These are phyloP conservation scores for Ustilago trichophora DNA, from an alignment of 1,284 basidiomycete genomes.

Conservation along the genomic window DNA sequence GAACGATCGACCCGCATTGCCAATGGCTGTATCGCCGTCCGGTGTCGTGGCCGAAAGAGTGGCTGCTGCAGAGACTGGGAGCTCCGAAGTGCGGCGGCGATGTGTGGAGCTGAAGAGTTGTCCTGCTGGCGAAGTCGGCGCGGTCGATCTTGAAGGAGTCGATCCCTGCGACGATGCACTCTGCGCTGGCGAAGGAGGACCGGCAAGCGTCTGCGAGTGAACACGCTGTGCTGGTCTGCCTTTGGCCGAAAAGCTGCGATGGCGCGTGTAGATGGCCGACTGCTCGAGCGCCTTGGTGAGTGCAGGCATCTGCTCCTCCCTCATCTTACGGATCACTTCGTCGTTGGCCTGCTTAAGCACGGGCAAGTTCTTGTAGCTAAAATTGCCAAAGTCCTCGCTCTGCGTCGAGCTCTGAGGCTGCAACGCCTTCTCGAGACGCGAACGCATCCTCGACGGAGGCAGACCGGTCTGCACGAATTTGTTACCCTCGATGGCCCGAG, in stretches of 20 bases:
- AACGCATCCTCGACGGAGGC: constrained; percentile 61
- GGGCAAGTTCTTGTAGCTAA: constrained; percentile 97
- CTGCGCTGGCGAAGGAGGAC: constrained; percentile 79
- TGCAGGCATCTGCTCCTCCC: constrained; percentile 66
- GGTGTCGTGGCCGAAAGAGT: constrained; percentile 11
- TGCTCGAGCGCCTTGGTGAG: constrained; percentile 52
- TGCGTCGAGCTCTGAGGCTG: constrained; percentile 25
- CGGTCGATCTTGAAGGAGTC: constrained; percentile 80
- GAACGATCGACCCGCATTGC: constrained; percentile 13
- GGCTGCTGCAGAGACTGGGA: constrained; percentile 13
- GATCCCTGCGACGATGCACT: constrained; percentile 92
- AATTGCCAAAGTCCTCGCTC: constrained; percentile 90
- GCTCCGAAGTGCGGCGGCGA: constrained; percentile 43
- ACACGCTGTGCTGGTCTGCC: constrained; percentile 47
- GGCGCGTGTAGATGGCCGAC: constrained; percentile 49
- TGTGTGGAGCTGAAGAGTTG: constrained; percentile 23
- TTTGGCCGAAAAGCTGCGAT: constrained; percentile 57
- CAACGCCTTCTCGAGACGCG: constrained; percentile 32
- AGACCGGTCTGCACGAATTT: constrained; percentile 63
- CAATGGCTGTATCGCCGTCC: constrained; percentile 11
- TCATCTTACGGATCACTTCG: constrained; percentile 92
- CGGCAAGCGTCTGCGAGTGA: constrained; percentile 32
- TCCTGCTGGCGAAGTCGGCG: constrained; percentile 76
- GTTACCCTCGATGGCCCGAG: constrained; percentile 51
- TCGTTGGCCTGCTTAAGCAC: constrained; percentile 98